Evolutionary conservation across 176 grass and related monocot species (phyloP).

Genomic region (Hyparrhenia diplandra): DNA sequence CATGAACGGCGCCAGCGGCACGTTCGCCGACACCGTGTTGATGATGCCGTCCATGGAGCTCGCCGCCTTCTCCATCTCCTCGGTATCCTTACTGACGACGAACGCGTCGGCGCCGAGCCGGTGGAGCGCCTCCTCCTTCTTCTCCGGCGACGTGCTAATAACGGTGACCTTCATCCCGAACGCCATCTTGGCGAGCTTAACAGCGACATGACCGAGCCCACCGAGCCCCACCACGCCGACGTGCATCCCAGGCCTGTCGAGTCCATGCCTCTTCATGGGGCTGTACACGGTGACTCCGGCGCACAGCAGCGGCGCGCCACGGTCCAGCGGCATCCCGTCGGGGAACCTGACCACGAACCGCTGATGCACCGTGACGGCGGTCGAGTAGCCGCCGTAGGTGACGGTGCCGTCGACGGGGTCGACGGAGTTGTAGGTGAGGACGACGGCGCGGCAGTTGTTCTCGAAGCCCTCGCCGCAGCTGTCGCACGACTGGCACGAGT

Average conservation of each 20-base stretch:
- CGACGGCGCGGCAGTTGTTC: constrained; percentile 33
- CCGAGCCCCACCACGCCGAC: constrained; percentile 60
- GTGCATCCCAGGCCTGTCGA: constrained; percentile 38
- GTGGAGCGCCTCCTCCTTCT: constrained; percentile 52
- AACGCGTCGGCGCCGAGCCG: constrained; percentile 57
- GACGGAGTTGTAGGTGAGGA: constrained; percentile 57
- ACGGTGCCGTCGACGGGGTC: constrained; percentile 46
- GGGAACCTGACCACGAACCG: constrained; percentile 65
- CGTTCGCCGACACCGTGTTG: constrained; percentile 54
- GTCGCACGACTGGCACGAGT: constrained; percentile 56
- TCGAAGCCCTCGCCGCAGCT: constrained; percentile 45
- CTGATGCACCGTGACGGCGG: constrained; percentile 42
- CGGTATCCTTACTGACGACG: constrained; percentile 32
- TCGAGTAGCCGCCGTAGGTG: constrained; percentile 69
- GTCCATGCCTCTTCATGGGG: constrained; percentile 61
- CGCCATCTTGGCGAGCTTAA: constrained; percentile 59
- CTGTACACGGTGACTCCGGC: constrained; percentile 65
- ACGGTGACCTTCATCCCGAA: constrained; percentile 79
- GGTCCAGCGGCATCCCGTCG: constrained; percentile 52
- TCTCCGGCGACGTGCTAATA: constrained; percentile 51
- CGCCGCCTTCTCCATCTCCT: constrained; percentile 44
- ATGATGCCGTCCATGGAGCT: constrained; percentile 59
- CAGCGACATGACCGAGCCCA: constrained; percentile 65
- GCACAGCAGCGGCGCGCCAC: constrained; percentile 59
- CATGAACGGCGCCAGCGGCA: constrained; percentile 32